Evolutionary conservation across 305 asterid species (phyloP), one percentile per base, ranked within the genome.

Genomic region (Fraxinus baroniana): DNA sequence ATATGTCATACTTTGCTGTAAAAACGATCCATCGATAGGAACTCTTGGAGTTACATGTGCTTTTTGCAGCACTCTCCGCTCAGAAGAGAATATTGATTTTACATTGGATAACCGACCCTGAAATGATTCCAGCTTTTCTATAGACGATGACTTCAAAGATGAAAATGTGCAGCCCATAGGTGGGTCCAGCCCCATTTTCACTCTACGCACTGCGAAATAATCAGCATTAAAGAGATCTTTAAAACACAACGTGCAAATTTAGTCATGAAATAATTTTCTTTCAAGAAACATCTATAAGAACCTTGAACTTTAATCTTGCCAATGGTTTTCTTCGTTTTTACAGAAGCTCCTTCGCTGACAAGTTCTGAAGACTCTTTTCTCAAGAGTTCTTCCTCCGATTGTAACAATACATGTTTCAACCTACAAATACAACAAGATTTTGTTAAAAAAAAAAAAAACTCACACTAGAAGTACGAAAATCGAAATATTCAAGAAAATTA

Each of bases 271-370:
- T 39, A 76, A 77, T 52, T 72, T 75, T 73, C 17, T 41, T 39
- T 49, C 62, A 17, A 49, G 68, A 77, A 72, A 26, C 22, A 86
- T 39, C 33, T 46, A 74, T 32, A 72, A 77, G 77, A 62, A 96
- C 99, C 99, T 92, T 94, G 99, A 77, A 96, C 88, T 86, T 91
- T 96, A 80, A 96, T 90, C 88, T 94, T 94, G 89, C 98, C 97
- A 81, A 91, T 84, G 84, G 92, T 90, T 87, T 96, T 94, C 88
- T 93, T 96, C 9, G 93, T 89, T 87, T 92, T 96, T 41, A 91
- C 85, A 36, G 93, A 80, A 77, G 94, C 98, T 86, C 94, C 94
- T 86, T 94, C 99, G 71, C 94, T 89, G 55, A 91, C 92, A 77
- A 93, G 95, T 81, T 90, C 97, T 33, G 95, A 78, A 22, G 94